phyloP scores from a whole-genome alignment of 768 basidiomycete genomes.

The Leccinum rimulosum region DNA sequence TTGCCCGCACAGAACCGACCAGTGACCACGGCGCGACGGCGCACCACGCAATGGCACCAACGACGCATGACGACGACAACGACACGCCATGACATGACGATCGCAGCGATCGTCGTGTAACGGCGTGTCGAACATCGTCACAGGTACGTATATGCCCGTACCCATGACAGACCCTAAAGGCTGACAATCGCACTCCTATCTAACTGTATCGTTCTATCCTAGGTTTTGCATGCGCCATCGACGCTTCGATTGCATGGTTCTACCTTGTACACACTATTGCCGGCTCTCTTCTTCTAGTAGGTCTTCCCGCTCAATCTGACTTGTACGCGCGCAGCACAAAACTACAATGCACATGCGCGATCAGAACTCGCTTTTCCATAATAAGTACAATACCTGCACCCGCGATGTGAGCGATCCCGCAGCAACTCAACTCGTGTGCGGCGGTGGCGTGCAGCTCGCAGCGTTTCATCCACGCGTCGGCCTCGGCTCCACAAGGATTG shows the following conservation, averaged over 20 bases:
- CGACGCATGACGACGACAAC: too few relatives aligned
- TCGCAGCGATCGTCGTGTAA: too few relatives aligned
- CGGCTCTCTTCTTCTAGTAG: not conserved
- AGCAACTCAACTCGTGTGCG: not conserved
- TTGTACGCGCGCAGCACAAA: not conserved
- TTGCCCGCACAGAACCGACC: too few relatives aligned
- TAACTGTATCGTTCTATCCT: not conserved
- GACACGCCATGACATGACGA: too few relatives aligned
- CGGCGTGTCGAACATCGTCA: too few relatives aligned
- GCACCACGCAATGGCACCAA: too few relatives aligned
- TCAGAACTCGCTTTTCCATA: not conserved
- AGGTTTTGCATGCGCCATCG: not conserved
- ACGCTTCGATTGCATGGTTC: not conserved
- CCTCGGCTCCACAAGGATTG: not conserved
- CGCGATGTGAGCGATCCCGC: not conserved
- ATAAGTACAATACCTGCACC: not conserved
- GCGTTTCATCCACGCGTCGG: not conserved
- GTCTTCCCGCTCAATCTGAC: not conserved
- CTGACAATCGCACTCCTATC: not conserved
- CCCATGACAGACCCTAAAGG: too few relatives aligned
- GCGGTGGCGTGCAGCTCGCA: not conserved
- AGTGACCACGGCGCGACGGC: too few relatives aligned
- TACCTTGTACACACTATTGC: not conserved
- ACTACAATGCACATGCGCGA: not conserved
- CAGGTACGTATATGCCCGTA: too few relatives aligned